Percentiles rank a stretch among this genome's conserved stretches.
phyloP scores from a whole-genome alignment of 2,329 filamentous ascomycete species.

The Thermothelomyces thermophilus region DNA sequence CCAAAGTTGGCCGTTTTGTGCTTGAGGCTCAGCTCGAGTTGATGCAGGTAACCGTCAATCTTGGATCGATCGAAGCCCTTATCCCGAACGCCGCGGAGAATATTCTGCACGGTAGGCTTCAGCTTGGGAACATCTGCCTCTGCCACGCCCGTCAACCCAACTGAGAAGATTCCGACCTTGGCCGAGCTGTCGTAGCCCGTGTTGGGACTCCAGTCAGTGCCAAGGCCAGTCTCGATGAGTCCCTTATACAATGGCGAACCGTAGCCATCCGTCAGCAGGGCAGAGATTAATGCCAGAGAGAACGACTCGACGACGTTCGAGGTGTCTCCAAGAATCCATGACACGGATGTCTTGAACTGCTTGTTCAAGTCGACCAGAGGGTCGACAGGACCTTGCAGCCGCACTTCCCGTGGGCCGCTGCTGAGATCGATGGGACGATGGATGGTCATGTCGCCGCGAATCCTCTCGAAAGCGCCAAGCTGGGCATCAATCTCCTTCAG shows the following conservation, averaged over 20 bases:
- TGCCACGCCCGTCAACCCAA: constrained; percentile 85
- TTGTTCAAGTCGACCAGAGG: constrained; percentile 78
- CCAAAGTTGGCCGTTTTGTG: constrained; percentile 97
- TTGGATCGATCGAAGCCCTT: constrained; percentile 85
- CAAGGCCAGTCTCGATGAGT: constrained; percentile 81
- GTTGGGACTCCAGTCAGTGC: constrained; percentile 91
- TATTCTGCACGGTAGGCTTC: constrained; percentile 64
- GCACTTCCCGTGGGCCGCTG: constrained; percentile 60
- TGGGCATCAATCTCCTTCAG: constrained; percentile 70
- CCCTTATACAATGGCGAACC: constrained; percentile 88
- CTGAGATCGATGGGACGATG: constrained; percentile 69
- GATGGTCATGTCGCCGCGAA: constrained; percentile 62
- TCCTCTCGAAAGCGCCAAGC: constrained; percentile 65
- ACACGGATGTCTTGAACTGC: constrained; percentile 89
- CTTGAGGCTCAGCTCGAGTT: constrained; percentile 86
- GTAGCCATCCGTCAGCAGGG: constrained; percentile 85
- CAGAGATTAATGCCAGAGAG: constrained; percentile 73
- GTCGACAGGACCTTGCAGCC: constrained; percentile 74
- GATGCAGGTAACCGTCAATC: constrained; percentile 88
- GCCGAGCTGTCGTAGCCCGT: constrained; percentile 81
- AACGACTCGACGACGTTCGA: constrained; percentile 83
- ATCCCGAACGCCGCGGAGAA: constrained; percentile 61
- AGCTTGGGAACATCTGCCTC: constrained; percentile 72
- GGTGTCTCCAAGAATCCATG: constrained; percentile 84
- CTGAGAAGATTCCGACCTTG: constrained; percentile 74